These are phyloP conservation scores for Cryptococcus maquisensis DNA, from an alignment of 1,284 basidiomycete genomes.

Conservation along the genomic window DNA sequence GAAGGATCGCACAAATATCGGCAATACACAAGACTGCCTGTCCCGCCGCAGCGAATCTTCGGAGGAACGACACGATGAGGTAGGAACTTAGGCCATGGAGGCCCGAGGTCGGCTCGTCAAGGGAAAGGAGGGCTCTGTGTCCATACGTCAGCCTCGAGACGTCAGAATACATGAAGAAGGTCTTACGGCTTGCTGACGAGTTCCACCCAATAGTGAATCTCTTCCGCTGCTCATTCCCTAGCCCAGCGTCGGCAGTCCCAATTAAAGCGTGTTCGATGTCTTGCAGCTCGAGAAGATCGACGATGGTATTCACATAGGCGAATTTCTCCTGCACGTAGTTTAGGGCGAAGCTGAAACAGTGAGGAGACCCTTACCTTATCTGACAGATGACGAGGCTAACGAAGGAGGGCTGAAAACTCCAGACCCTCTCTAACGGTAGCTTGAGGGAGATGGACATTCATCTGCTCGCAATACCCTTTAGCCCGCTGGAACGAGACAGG, in stretches of 20 bases:
- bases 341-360: not conserved
- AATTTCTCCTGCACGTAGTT: constrained; percentile 46
- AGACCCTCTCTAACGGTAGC: constrained; percentile 70
- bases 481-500: constrained; percentile 52
- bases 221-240: constrained; percentile 53
- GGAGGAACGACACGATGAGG: constrained; percentile 54
- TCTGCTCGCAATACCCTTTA: constrained; percentile 50
- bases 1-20: too few relatives aligned
- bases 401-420: constrained; percentile 71
- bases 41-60: constrained; percentile 69
- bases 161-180: not conserved
- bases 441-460: constrained; percentile 37
- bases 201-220: constrained; percentile 58
- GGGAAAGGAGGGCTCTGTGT: constrained; percentile 49
- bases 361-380: constrained; percentile 46
- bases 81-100: constrained; percentile 55
- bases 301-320: constrained; percentile 54
- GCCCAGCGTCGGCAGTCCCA: constrained; percentile 49
- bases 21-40: constrained; percentile 50
- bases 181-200: constrained; percentile 54
- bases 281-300: constrained; percentile 53
- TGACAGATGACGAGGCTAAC: constrained; percentile 66
- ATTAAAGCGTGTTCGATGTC: constrained; percentile 54
- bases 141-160: not conserved
- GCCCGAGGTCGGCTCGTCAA: constrained; percentile 51